These are phyloP conservation scores for Aspergillus diversus DNA, from an alignment of 495 filamentous ascomycete genomes.

Conservation along the genomic window DNA sequence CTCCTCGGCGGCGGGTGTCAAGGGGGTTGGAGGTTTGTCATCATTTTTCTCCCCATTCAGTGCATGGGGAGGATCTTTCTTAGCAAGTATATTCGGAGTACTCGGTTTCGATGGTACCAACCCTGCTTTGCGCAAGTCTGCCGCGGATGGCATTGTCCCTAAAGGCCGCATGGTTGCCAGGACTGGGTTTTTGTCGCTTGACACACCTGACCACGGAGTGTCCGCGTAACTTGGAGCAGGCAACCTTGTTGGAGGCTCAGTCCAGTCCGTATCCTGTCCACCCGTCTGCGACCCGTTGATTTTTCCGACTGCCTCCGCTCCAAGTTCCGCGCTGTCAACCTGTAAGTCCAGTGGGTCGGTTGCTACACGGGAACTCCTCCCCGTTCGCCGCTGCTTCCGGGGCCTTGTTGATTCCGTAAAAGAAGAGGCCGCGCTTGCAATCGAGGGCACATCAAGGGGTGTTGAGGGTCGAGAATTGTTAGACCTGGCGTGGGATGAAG, in stretches of 20 bases:
- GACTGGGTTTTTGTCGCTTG: constrained; percentile 30
- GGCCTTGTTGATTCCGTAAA: constrained; percentile 31
- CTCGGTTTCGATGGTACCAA: constrained; percentile 25
- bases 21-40: constrained; percentile 21
- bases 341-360: constrained; percentile 24
- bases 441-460: constrained; percentile 22
- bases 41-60: constrained; percentile 23
- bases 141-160: constrained; percentile 30
- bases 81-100: constrained; percentile 25
- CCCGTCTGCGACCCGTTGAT: constrained; percentile 17
- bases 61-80: constrained; percentile 21
- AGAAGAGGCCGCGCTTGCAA: constrained; percentile 22
- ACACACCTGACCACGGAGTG: constrained; percentile 42
- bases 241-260: constrained; percentile 67
- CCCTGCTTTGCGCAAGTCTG: constrained; percentile 38
- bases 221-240: constrained; percentile 74
- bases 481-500: constrained; percentile 33
- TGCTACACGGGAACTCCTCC: constrained; percentile 27
- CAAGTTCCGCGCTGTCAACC: constrained; percentile 13
- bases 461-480: constrained; percentile 37
- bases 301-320: constrained; percentile 1
- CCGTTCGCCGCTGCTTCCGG: constrained; percentile 36
- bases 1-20: constrained; percentile 24
- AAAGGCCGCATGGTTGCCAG: constrained; percentile 38
- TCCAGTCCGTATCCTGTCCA: constrained; percentile 58